phyloP scores from a whole-genome alignment of 75 land plant species.

The Adiantum capillusveneris region DNA sequence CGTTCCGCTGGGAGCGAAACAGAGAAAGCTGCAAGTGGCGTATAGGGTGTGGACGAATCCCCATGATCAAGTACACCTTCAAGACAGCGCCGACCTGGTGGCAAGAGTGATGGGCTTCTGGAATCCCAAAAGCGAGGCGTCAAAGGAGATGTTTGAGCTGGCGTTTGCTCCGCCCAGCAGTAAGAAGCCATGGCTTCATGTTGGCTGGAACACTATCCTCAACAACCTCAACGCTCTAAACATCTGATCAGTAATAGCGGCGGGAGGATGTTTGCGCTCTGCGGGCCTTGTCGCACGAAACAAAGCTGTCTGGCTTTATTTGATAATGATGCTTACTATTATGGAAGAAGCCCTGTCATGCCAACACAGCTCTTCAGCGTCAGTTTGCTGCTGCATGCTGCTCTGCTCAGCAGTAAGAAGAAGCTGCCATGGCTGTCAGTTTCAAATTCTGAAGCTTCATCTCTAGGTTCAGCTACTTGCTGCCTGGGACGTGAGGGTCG shows the following conservation, averaged over 20 bases:
- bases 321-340: too few species aligned
- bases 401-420: too few species aligned
- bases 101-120: conserved; percentile 90
- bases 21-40: conserved; percentile 73
- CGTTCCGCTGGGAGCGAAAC: conserved; percentile 77
- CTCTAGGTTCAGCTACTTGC: too few species aligned
- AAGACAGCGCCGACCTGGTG: conserved; percentile 86
- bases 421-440: too few species aligned
- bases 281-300: too few species aligned
- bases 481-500: too few species aligned
- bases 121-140: conserved; percentile 25
- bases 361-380: too few species aligned
- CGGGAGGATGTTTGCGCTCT: too few species aligned
- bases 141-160: conserved; percentile 82
- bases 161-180: conserved; percentile 51
- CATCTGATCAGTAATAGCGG: background rate
- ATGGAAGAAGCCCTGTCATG: too few species aligned
- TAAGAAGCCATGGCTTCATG: conserved; percentile 50
- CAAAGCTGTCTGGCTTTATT: too few species aligned
- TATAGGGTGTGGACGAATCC: conserved; percentile 88
- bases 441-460: too few species aligned
- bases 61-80: conserved; percentile 52
- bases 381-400: too few species aligned
- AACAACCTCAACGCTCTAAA: background rate
- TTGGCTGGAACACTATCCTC: conserved; percentile 55